These are phyloP conservation scores for Danielozyma ontarioensis DNA, from an alignment of 805 yeast genomes.

Conservation along the genomic window DNA sequence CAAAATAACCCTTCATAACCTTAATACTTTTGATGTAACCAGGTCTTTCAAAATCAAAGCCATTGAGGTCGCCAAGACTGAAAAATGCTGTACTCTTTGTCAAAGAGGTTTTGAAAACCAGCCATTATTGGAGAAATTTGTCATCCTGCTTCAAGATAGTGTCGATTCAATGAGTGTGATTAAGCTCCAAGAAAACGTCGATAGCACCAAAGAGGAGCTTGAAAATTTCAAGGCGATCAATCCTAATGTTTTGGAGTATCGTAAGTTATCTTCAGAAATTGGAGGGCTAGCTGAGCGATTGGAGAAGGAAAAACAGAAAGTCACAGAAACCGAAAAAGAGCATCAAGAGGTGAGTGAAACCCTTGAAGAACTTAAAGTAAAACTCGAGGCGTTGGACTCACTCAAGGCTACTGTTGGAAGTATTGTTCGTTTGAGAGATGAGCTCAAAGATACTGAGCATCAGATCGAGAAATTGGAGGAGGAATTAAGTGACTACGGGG, in stretches of 20 bases:
- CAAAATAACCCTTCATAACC: conserved; percentile 55
- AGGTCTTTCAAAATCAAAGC: conserved; percentile 69
- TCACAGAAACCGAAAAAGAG: conserved; percentile 1
- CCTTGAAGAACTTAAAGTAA: conserved; percentile 2
- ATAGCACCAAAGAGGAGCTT: conserved; percentile 26
- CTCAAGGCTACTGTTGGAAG: conserved; percentile 28
- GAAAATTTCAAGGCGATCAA: conserved; percentile 24
- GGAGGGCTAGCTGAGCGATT: conserved; percentile 3
- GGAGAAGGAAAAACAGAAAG: conserved; percentile 1
- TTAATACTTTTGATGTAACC: conserved; percentile 66
- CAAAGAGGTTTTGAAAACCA: conserved; percentile 53
- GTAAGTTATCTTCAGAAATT: conserved; percentile 14
- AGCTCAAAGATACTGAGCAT: conserved; percentile 16
- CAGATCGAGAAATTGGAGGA: conserved; percentile 23
- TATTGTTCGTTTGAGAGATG: conserved; percentile 26
- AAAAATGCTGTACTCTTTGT: conserved; percentile 68
- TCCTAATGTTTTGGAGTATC: conserved; percentile 21
- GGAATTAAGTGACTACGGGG: conserved; percentile 35
- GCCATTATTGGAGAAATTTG: conserved; percentile 23
- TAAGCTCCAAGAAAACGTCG: conserved; percentile 24
- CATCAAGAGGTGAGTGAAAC: conserved; percentile 3
- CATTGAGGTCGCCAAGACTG: conserved; percentile 50
- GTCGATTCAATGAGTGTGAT: conserved; percentile 23
- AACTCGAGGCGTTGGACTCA: conserved; percentile 10
- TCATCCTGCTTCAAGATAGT: conserved; percentile 22